Evolutionary conservation across 768 basidiomycete genomes (phyloP), one percentile per base, ranked within the genome.

Genomic region (Boletus rubescentipes): DNA sequence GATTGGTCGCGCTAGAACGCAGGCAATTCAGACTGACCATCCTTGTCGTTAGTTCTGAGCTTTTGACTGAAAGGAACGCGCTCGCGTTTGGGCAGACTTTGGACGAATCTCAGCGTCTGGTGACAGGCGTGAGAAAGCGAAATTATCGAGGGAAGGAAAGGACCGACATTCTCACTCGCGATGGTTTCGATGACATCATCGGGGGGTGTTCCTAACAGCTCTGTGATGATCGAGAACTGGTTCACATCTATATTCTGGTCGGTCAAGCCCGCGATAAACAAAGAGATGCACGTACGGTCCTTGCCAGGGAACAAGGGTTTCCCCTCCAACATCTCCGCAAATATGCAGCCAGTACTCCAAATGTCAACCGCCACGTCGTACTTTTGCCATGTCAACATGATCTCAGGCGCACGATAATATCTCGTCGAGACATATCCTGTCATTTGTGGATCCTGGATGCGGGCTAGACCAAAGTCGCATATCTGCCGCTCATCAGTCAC

Each of bases 341-440:
- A 98, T 71, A 99, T 98, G 77, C 97, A 99, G 7, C 95, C 97
- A 11, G 95, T 94, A 67, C 92, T 95, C 97, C 97, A 98, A 69
- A 98, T 96, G 70, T 99, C 97, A 58, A 99, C 97, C 46, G 96
- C 97, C 52, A 98, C 95, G 72, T 98, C 96, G 75, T 99, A 99
- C 77, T 98, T 98, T 73, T 99, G 97, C 97, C 97, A 99, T 36
- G 97, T 99, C 69, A 99, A 81, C 97, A 99, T 99, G 76, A 99
- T 99, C 74, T 99, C 97, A 6, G 97, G 97, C 7, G 97, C 97
- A 47, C 97, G 89, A 71, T 99, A 99, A 76, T 99, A 99, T 61
- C 97, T 81, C 47, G 97, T 99, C 53, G 97, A 98, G 57, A 98
- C 97, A 68, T 98, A 99, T 58, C 97, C 97, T 1, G 97, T 99